These are phyloP conservation scores for Crassisporium funariophilum DNA, from an alignment of 768 basidiomycete genomes.

Conservation along the genomic window DNA sequence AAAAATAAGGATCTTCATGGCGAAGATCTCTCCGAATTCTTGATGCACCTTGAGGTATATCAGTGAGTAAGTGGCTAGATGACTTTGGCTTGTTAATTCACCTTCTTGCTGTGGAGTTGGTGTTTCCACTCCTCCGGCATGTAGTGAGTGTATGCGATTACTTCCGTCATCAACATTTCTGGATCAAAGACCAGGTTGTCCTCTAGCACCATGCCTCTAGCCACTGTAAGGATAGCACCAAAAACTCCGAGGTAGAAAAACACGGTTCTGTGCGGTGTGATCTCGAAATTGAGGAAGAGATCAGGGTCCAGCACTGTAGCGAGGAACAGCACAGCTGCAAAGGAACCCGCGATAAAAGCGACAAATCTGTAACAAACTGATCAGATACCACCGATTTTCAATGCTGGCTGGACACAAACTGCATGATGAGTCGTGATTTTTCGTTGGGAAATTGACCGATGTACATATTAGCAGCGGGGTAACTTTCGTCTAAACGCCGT, in stretches of 20 bases:
- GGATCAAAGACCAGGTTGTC: conserved; percentile 94
- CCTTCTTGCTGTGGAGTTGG: conserved; percentile 86
- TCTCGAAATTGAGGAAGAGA: conserved; percentile 90
- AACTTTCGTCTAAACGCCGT: conserved; percentile 83
- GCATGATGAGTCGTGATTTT: conserved; percentile 84
- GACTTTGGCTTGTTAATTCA: too few species aligned
- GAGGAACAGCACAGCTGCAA: conserved; percentile 91
- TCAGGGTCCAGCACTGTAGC: conserved; percentile 94
- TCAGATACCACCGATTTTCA: too few species aligned
- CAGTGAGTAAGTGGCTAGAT: too few species aligned
- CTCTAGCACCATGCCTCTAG: conserved; percentile 94
- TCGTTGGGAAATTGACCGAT: conserved; percentile 98
- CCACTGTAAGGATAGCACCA: conserved; percentile 84
- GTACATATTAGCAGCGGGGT: conserved; percentile 90
- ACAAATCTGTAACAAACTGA: too few species aligned
- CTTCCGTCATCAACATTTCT: conserved; percentile 88
- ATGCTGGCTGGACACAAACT: conserved; percentile 55
- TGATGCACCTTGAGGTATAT: conserved; percentile 71
- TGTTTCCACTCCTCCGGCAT: conserved; percentile 94
- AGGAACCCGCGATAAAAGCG: conserved; percentile 94
- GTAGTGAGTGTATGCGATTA: conserved; percentile 93
- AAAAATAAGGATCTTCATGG: conserved; percentile 90
- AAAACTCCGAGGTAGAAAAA: conserved; percentile 92
- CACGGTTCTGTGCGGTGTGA: conserved; percentile 90
- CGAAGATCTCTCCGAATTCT: conserved; percentile 90